phyloP scores from a whole-genome alignment of 106 monocot genomes.

The Dioscorea alata region DNA sequence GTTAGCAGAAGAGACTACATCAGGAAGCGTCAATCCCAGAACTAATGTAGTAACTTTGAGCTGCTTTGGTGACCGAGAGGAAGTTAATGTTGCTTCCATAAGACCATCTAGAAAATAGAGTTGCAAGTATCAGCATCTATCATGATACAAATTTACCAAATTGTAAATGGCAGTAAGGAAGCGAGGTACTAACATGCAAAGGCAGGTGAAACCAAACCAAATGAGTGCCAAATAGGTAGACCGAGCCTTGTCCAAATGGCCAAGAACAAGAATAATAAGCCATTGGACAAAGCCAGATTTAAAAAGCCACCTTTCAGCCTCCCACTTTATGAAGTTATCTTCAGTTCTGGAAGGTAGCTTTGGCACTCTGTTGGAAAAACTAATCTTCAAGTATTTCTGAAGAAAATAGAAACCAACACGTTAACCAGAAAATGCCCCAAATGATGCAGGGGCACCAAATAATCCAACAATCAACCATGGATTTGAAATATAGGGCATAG shows the following conservation, averaged over 20 bases:
- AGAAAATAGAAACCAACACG: constrained; percentile 71
- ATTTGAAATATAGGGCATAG: constrained; percentile 70
- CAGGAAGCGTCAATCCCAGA: constrained; percentile 51
- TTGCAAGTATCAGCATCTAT: not conserved
- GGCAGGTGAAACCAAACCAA: constrained; percentile 92
- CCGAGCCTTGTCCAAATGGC: constrained; percentile 54
- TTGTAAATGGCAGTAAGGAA: constrained; percentile 1
- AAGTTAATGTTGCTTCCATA: constrained; percentile 93
- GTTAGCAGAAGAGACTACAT: constrained; percentile 53
- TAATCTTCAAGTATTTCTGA: constrained; percentile 36
- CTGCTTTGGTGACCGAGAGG: constrained; percentile 52
- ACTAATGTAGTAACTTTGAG: constrained; percentile 72
- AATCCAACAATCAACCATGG: constrained; percentile 78
- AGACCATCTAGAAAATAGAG: constrained; percentile 62
- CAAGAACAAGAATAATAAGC: constrained; percentile 65
- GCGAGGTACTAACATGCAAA: constrained; percentile 75
- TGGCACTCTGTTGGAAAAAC: constrained; percentile 18
- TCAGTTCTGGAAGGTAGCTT: constrained; percentile 9
- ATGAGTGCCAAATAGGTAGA: constrained; percentile 78
- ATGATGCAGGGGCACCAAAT: constrained; percentile 82
- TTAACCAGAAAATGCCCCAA: constrained; percentile 86
- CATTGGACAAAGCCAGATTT: constrained; percentile 92
- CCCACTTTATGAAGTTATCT: constrained; percentile 45
- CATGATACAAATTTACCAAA: not conserved
- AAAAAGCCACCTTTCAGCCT: constrained; percentile 96